Percentiles rank a stretch among this genome's conserved stretches.
These are phyloP conservation scores for Cordyceps tenuipes DNA, from an alignment of 2,329 filamentous ascomycete species.

Conservation along the genomic window DNA sequence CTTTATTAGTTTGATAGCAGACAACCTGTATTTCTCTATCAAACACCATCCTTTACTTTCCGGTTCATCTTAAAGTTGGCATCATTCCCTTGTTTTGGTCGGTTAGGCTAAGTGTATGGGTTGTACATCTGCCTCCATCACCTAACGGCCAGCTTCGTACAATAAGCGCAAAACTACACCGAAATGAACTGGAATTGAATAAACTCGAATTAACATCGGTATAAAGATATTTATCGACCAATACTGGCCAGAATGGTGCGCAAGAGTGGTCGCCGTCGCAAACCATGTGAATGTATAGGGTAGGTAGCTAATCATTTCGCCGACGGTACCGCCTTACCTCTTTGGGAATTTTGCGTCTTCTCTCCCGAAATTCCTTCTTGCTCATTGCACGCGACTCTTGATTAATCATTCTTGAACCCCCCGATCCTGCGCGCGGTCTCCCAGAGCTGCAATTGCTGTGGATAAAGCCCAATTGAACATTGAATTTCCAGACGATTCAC, in stretches of 20 bases:
- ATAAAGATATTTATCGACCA: neutral
- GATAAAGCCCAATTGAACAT: neutral
- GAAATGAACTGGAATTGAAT: too few relatives aligned
- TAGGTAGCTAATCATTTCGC: neutral
- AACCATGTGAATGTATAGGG: neutral
- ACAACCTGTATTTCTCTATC: too few relatives aligned
- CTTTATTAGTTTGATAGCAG: too few relatives aligned
- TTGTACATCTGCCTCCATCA: too few relatives aligned
- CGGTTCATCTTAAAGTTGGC: too few relatives aligned
- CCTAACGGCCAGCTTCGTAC: too few relatives aligned
- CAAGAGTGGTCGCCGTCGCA: too few relatives aligned
- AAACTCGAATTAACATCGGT: too few relatives aligned
- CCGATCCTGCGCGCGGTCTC: neutral
- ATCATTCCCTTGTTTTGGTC: too few relatives aligned
- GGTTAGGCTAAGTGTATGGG: too few relatives aligned
- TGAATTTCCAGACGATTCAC: neutral
- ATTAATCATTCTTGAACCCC: neutral
- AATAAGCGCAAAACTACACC: too few relatives aligned
- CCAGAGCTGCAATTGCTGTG: neutral
- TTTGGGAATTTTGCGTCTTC: conserved; percentile 8
- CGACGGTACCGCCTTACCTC: conserved; percentile 10
- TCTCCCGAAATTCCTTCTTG: conserved; percentile 13
- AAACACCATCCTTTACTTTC: too few relatives aligned
- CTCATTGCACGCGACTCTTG: conserved; percentile 8
- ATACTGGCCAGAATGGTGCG: neutral